Evolutionary conservation across 306 rosid genomes (phyloP).

Genomic region (Prunus kanzakura): DNA sequence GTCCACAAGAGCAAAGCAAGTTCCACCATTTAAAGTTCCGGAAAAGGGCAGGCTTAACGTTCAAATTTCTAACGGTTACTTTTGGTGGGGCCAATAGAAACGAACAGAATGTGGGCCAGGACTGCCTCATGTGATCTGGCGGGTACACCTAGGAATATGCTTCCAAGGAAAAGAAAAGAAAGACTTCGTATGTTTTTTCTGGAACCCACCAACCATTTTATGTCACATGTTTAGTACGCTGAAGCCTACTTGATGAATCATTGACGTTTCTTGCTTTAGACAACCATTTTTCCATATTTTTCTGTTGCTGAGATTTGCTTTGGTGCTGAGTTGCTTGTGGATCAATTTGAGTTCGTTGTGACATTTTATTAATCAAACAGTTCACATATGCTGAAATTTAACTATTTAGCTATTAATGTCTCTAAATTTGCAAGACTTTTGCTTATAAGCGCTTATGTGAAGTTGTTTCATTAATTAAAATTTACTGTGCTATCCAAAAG

Average conservation of each 20-base stretch:
- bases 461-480: no score
- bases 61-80: slow-evolving; percentile 43
- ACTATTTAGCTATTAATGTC: no score
- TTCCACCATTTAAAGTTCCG: not conserved
- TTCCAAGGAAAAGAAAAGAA: no score
- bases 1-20: slow-evolving; percentile 4
- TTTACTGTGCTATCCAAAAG: no score
- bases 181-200: no score
- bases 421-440: no score
- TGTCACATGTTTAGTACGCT: not conserved
- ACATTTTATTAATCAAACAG: not conserved
- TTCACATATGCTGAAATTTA: no score
- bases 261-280: not conserved
- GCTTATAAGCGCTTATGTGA: no score
- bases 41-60: slow-evolving; percentile 29
- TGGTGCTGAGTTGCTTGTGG: not conserved
- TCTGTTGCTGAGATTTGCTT: not conserved
- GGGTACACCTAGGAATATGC: not conserved
- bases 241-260: not conserved
- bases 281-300: not conserved
- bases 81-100: slow-evolving; percentile 18
- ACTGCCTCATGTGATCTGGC: not conserved
- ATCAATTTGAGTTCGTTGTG: no score
- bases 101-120: not conserved
- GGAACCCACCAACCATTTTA: not conserved